Conservation (phyloP, 2,329 filamentous ascomycete genomes). For the Fusarium domesticum region DNA sequence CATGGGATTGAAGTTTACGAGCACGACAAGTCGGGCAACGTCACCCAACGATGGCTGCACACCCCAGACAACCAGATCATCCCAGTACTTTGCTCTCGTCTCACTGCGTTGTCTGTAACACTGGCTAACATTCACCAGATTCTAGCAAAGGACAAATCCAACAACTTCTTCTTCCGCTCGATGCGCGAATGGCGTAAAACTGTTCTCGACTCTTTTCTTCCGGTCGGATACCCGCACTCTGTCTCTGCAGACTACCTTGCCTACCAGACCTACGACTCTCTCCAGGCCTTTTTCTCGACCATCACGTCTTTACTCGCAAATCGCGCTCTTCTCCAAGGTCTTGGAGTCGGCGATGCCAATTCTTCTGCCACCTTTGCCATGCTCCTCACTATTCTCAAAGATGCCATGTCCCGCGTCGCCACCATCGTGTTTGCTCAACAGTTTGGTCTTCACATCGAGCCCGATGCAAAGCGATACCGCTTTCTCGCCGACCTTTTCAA, state of each 20-base stretch:
- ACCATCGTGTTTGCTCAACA: conserved; percentile 85
- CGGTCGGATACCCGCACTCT: conserved; percentile 82
- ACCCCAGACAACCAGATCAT: conserved; percentile 24
- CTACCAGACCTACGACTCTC: conserved; percentile 69
- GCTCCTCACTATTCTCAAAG: conserved; percentile 78
- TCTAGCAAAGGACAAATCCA: conserved; percentile 19
- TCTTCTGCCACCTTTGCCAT: conserved; percentile 79
- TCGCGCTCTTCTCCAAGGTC: conserved; percentile 71
- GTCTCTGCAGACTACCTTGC: conserved; percentile 81
- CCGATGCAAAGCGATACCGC: conserved; percentile 87
- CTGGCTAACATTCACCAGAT: conserved; percentile 20
- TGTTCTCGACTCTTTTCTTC: conserved; percentile 71
- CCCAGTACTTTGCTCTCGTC: conserved; percentile 21
- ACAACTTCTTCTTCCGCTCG: conserved; percentile 28
- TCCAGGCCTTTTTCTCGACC: conserved; percentile 81
- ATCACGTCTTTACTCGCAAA: conserved; percentile 78
- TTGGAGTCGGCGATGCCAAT: conserved; percentile 80
- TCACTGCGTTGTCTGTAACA: not conserved
- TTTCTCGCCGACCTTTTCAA: conserved; percentile 87
- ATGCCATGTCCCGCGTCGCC: conserved; percentile 74
- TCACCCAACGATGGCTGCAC: conserved; percentile 37
- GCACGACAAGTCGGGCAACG: conserved; percentile 38
- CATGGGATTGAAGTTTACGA: conserved; percentile 34
- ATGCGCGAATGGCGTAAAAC: conserved; percentile 38
- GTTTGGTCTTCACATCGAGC: conserved; percentile 78